Evolutionary conservation across 306 rosid genomes (phyloP).

Genomic region (Prunus davidiana): DNA sequence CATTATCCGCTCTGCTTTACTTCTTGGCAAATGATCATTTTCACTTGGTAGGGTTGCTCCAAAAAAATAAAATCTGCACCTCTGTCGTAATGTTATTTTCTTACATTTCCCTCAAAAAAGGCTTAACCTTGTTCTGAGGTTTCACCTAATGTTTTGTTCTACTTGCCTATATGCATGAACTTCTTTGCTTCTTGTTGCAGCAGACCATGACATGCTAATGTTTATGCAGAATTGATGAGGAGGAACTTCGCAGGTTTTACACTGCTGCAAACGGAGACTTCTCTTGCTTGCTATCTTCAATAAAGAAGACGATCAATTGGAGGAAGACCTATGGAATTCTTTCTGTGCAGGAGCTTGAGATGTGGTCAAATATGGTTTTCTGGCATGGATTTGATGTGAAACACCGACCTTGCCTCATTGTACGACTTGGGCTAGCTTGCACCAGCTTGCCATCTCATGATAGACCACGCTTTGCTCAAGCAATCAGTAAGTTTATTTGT

Average conservation of each 20-base stretch:
- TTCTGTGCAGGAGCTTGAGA: slow-evolving; percentile 66
- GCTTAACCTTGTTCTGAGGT: background rate
- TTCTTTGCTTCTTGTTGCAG: slow-evolving; percentile 36
- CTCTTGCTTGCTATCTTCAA: slow-evolving; percentile 56
- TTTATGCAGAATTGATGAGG: slow-evolving; percentile 72
- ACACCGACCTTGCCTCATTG: slow-evolving; percentile 71
- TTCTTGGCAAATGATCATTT: background rate
- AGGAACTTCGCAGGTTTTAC: slow-evolving; percentile 73
- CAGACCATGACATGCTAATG: slow-evolving; percentile 51
- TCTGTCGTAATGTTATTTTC: background rate
- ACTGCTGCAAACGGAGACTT: slow-evolving; percentile 61
- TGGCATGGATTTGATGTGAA: slow-evolving; percentile 82
- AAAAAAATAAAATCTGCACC: background rate
- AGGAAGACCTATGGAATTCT: slow-evolving; percentile 68
- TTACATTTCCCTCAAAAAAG: background rate
- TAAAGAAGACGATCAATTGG: slow-evolving; percentile 78
- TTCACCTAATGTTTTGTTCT: slow-evolving; percentile 16
- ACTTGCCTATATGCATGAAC: slow-evolving; percentile 32
- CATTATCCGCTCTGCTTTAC: background rate
- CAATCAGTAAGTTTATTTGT: slow-evolving; percentile 56
- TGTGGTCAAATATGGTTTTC: slow-evolving; percentile 78
- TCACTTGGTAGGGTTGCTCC: background rate
- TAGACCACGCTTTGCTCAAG: slow-evolving; percentile 76
- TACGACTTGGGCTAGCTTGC: slow-evolving; percentile 80
- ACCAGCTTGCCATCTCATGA: slow-evolving; percentile 54